Conservation (phyloP, 2,329 filamentous ascomycete genomes). For the Chaetomium olivaceum region DNA sequence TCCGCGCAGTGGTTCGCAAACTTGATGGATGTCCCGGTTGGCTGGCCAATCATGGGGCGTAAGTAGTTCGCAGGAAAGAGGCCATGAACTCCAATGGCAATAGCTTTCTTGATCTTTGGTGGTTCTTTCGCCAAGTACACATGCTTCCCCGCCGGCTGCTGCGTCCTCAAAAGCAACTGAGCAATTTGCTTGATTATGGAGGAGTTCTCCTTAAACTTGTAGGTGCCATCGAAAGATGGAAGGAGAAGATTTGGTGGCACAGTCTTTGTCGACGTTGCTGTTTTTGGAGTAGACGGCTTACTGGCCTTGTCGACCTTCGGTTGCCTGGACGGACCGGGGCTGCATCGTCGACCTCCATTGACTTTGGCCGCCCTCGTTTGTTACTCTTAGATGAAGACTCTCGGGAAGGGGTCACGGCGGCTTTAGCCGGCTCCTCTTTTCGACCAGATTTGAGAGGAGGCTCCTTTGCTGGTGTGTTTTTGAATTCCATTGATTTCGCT, state of each 20-base stretch:
- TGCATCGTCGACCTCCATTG: constrained; percentile 49
- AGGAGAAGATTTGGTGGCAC: constrained; percentile 63
- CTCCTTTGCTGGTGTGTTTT: constrained; percentile 41
- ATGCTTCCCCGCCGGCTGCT: constrained; percentile 63
- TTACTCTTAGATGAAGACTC: constrained; percentile 28
- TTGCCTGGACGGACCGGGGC: constrained; percentile 39
- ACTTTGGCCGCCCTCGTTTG: constrained; percentile 50
- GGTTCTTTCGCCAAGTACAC: constrained; percentile 69
- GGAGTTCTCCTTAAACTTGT: constrained; percentile 65
- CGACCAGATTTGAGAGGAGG: constrained; percentile 33
- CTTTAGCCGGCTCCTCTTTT: constrained; percentile 38
- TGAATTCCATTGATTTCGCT: constrained; percentile 48
- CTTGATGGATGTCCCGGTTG: constrained; percentile 90
- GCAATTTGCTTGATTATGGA: constrained; percentile 69
- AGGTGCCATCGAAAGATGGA: constrained; percentile 69
- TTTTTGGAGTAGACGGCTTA: constrained; percentile 32
- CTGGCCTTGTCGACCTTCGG: constrained; percentile 38
- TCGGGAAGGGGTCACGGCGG: constrained; percentile 26
- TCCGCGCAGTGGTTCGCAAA: constrained; percentile 87
- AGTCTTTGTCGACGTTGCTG: constrained; percentile 41
- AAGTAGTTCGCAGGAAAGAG: constrained; percentile 87
- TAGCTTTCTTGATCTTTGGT: constrained; percentile 76
- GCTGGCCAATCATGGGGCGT: constrained; percentile 88
- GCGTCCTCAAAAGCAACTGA: constrained; percentile 57
- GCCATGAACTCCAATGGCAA: constrained; percentile 93